These are phyloP conservation scores for Globisporangium spiculum DNA, from an alignment of 352 stramenopile genomes.

Conservation along the genomic window DNA sequence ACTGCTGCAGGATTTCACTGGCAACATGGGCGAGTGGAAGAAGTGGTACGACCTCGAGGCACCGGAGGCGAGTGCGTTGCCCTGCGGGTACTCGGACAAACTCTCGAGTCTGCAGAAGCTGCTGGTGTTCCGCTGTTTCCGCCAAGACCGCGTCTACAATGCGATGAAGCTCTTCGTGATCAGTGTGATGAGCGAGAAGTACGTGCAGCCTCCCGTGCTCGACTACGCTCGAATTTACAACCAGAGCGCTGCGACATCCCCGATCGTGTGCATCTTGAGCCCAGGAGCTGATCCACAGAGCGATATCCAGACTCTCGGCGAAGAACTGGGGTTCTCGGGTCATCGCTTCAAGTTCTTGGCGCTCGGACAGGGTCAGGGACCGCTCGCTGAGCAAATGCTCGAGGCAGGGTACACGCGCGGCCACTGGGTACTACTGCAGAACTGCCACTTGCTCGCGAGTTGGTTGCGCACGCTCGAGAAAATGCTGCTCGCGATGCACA, in stretches of 20 bases:
- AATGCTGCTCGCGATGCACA: conserved; percentile 89
- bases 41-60: conserved; percentile 93
- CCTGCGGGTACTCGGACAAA: conserved; percentile 72
- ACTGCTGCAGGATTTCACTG: conserved; percentile 48
- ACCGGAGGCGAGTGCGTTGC: conserved; percentile 80
- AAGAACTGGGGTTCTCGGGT: conserved; percentile 89
- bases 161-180: conserved; percentile 95
- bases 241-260: conserved; percentile 80
- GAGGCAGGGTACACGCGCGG: conserved; percentile 84
- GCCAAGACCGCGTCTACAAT: conserved; percentile 95
- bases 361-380: conserved; percentile 92
- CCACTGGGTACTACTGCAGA: conserved; percentile 93
- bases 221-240: conserved; percentile 93
- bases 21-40: conserved; percentile 79
- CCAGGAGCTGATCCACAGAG: conserved; percentile 92
- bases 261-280: conserved; percentile 95
- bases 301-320: conserved; percentile 92
- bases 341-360: conserved; percentile 94
- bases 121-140: conserved; percentile 92
- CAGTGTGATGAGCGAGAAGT: conserved; percentile 90
- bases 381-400: conserved; percentile 93
- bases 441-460: conserved; percentile 93
- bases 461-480: conserved; percentile 94
- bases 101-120: conserved; percentile 89
- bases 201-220: conserved; percentile 93